Evolutionary conservation across 2,329 filamentous ascomycete genomes (phyloP), one percentile per base, ranked within the genome.

Genomic region (Colletotrichum sp.): DNA sequence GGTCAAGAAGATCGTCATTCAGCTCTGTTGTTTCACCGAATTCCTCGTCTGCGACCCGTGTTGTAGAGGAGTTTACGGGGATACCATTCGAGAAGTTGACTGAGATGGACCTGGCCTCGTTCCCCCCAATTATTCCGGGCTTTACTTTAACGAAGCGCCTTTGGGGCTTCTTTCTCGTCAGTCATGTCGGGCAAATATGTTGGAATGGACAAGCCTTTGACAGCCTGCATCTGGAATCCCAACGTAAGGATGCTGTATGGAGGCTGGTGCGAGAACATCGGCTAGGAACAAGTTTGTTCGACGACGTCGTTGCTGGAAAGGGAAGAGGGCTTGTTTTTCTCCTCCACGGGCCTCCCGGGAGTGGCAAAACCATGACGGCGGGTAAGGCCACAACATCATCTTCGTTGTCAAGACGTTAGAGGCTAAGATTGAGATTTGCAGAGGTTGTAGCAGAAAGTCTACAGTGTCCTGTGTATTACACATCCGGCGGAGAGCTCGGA

Each of bases 181-280:
- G 44, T 13, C 44, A 49, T 49, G 6, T 21, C 1, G 44, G 44
- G 10, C 5, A 49, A 21, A 49, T 49, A 0, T 0, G 0, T 21
- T 49, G 44, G 44, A 49, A 49, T 49, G n/a, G 5, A 12, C 9
- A 49, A 1, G 44, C 44, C 2, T 49, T 21, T 7, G 10, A 49
- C 44, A 49, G n/a, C 6, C 3, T 49, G n/a, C 44, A 49, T 2
- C 44, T 49, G 5, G 44, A 49, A 21, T 13, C 44, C 1, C 44
- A 13, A 6, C 10, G 44, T 13, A 49, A 49, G 2, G 44, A 49
- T 49, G 44, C 44, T 1, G 44, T 49, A 21, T 21, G 18, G n/a
- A 49, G 44, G n/a, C 10, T 49, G 0, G 44, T 49, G 10, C 44
- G 44, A 49, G 44, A 49, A 13, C 44, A 49, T 49, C 44, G 44